Base-by-base conservation (phyloP, 129 eudicot species). In the Gnaphalium uliginosum region DNA sequence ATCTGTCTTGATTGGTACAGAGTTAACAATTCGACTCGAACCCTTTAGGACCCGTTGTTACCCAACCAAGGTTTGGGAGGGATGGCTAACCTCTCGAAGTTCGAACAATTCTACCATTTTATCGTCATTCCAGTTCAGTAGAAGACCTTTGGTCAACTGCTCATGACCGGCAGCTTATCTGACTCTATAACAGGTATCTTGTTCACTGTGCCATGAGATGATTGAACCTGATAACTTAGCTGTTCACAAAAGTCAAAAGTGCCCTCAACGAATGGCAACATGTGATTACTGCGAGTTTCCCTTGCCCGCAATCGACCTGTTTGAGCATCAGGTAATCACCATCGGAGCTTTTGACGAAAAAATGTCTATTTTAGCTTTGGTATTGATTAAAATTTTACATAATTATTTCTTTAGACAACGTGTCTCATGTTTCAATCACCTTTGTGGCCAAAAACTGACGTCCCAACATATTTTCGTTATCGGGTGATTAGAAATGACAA, bases 201-300 rank as follows among this genome's bases (percentile, higher is more conserved):
- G 46, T 37, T 9, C 46, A 37, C 46, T 37, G 46, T 37, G 46
- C 46, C 46, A 37, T 37, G 46, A 37, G 46, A 37, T 37, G 60
- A 85, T 93, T 92, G 89, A 87, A 22, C 97, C 87, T 79, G 92
- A 87, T 32, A 43, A 70, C 65, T 74, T 90, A 74, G 89, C 82
- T 37, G 80, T 82, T 73, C 97, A 93, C 46, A 8, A 37, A 37
- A 37, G 46, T 37, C 13, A 37, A 37, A 37, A 37, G 9, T 37
- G 46, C 3, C 46, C 46, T 37, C 46, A 37, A 37, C 46, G 46
- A 37, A 37, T 37, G 46, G 46, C 46, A 66, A 93, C 97, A 26
- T 93, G 98, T 59, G 96, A 93, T 51, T 90, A 74, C 75, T 93
- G 97, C 71, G 98, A 93, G 75, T 90, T 93, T 76, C 98, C 98